Evolutionary conservation across 2,329 filamentous ascomycete species (phyloP).

Genomic region (Pseudogymnoascus sp.): DNA sequence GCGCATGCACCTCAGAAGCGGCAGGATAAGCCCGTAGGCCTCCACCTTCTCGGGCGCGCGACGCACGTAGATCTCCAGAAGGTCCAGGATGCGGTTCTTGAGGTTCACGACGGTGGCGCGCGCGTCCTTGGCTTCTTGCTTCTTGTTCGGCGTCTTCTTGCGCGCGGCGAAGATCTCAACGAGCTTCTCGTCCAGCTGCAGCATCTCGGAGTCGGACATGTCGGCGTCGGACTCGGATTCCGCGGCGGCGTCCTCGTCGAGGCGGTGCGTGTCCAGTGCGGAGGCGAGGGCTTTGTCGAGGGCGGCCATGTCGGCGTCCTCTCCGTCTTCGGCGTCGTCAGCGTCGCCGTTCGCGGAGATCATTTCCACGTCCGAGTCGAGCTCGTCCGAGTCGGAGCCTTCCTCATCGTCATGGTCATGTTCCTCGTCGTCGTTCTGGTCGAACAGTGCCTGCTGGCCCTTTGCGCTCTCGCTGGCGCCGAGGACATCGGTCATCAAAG

Average conservation of each 20-base stretch:
- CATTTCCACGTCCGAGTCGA: slow-evolving; percentile 41
- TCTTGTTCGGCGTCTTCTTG: slow-evolving; percentile 56
- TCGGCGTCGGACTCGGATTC: slow-evolving; percentile 59
- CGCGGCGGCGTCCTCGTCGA: slow-evolving; percentile 50
- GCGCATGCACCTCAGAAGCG: slow-evolving; percentile 67
- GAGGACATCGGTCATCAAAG: slow-evolving; percentile 58
- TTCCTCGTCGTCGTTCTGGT: slow-evolving; percentile 53
- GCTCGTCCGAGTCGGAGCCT: slow-evolving; percentile 26
- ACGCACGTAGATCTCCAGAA: slow-evolving; percentile 77
- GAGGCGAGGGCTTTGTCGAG: slow-evolving; percentile 66
- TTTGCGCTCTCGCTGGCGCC: slow-evolving; percentile 69
- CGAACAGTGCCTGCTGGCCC: slow-evolving; percentile 81
- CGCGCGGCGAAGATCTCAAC: slow-evolving; percentile 77
- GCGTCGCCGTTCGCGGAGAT: slow-evolving; percentile 38
- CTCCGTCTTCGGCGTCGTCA: slow-evolving; percentile 33
- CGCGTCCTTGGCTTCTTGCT: slow-evolving; percentile 79
- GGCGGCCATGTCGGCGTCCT: slow-evolving; percentile 33
- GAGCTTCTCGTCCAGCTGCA: slow-evolving; percentile 74
- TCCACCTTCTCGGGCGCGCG: slow-evolving; percentile 62
- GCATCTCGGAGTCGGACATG: slow-evolving; percentile 96
- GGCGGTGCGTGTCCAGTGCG: slow-evolving; percentile 63
- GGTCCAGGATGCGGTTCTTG: slow-evolving; percentile 86
- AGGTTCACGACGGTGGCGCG: slow-evolving; percentile 87
- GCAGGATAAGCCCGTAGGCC: slow-evolving; percentile 61
- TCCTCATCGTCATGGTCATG: slow-evolving; percentile 36